phyloP scores from a whole-genome alignment of 73 alveolate species.

The Tetrahymena thermophila region DNA sequence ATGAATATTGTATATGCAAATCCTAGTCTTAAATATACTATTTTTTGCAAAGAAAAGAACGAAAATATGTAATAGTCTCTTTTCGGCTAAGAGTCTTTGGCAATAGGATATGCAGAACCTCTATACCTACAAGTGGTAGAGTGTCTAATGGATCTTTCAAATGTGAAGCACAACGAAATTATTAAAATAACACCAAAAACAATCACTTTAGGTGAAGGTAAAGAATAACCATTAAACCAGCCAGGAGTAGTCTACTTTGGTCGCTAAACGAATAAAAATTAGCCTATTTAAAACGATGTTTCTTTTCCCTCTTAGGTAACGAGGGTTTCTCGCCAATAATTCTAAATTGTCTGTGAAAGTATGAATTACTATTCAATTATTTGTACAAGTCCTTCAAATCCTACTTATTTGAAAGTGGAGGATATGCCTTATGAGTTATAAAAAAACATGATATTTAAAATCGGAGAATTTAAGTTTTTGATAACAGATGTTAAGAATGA shows the following conservation, averaged over 20 bases:
- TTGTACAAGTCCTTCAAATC: background rate
- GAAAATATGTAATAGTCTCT: background rate
- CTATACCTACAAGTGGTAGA: background rate
- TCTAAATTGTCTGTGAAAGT: background rate
- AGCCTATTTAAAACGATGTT: background rate
- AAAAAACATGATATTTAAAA: background rate
- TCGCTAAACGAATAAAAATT: background rate
- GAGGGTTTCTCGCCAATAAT: background rate
- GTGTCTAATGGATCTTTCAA: background rate
- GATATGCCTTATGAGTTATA: background rate
- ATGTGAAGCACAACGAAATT: background rate
- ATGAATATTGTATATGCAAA: background rate
- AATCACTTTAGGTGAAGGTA: background rate
- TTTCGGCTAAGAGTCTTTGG: background rate
- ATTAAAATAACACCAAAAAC: background rate
- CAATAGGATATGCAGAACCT: background rate
- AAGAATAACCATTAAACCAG: background rate
- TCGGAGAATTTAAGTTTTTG: background rate
- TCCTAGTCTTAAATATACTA: background rate
- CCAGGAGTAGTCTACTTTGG: background rate
- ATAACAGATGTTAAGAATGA: background rate
- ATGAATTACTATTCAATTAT: background rate
- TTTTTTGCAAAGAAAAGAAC: background rate
- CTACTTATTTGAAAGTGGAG: background rate
- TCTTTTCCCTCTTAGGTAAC: background rate